A percentile compares a stretch with the other conserved stretches of the same genome.
phyloP scores from a whole-genome alignment of 805 yeast genomes.

The Wickerhamomyces alni region DNA sequence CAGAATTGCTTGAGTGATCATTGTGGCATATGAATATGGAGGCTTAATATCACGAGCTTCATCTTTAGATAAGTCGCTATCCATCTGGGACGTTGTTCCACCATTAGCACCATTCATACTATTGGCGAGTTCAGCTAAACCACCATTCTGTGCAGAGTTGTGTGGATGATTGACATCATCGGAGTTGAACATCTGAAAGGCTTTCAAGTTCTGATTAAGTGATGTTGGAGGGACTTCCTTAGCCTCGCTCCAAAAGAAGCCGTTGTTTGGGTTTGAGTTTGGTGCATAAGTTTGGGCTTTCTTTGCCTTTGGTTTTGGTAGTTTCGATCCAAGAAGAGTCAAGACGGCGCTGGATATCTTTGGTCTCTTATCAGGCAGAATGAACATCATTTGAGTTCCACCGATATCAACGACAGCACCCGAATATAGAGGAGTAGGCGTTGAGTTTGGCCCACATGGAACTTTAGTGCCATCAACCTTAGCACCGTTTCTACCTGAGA shows the following conservation, averaged over 20 bases:
- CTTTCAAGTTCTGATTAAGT: slow-evolving; percentile 26
- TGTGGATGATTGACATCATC: slow-evolving; percentile 17
- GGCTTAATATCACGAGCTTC: slow-evolving; percentile 93
- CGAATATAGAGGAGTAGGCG: slow-evolving; percentile 56
- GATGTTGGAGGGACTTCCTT: slow-evolving; percentile 3
- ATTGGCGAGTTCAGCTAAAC: slow-evolving; percentile 1
- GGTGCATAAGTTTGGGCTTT: slow-evolving; percentile 6
- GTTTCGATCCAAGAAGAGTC: slow-evolving; percentile 27
- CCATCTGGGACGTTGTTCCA: slow-evolving; percentile 6
- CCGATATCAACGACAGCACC: slow-evolving; percentile 95
- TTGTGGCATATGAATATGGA: slow-evolving; percentile 94
- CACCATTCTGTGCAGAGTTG: not conserved
- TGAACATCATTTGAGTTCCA: slow-evolving; percentile 98
- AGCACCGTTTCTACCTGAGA: slow-evolving; percentile 89
- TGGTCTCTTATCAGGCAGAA: slow-evolving; percentile 86
- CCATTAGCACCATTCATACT: slow-evolving; percentile 2
- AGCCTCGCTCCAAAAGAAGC: slow-evolving; percentile 4
- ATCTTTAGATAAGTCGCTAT: slow-evolving; percentile 73
- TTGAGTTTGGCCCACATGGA: slow-evolving; percentile 36
- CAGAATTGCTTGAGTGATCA: slow-evolving; percentile 95
- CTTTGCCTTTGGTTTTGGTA: slow-evolving; percentile 24
- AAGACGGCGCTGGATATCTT: slow-evolving; percentile 39
- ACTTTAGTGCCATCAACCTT: slow-evolving; percentile 65
- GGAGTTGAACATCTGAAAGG: slow-evolving; percentile 50
- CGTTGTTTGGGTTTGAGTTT: slow-evolving; percentile 18